A percentile compares a stretch with the other conserved stretches of the same genome.
phyloP scores from a whole-genome alignment of 371 early-diverging fungal species.

The Haplosporangium sp. region DNA sequence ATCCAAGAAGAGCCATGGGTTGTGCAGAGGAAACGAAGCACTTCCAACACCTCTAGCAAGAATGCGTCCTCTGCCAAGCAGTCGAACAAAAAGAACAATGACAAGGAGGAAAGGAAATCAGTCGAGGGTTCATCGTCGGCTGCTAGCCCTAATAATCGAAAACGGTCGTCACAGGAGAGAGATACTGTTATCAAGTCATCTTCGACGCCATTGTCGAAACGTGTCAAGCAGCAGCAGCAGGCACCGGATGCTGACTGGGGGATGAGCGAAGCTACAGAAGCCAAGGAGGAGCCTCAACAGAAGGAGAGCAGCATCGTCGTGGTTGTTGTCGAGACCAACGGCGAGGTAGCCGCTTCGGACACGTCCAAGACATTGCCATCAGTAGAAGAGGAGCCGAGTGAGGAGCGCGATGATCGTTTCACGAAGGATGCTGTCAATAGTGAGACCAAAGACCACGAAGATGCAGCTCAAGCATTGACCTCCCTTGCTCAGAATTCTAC shows the following conservation, averaged over 20 bases:
- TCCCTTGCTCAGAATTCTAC: slow-evolving; percentile 22
- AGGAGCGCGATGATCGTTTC: not conserved
- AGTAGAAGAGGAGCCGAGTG: not conserved
- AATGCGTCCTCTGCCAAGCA: not conserved
- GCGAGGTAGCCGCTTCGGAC: not conserved
- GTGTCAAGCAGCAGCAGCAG: slow-evolving; percentile 16
- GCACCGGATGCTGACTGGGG: not conserved
- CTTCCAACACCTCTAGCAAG: slow-evolving; percentile 12
- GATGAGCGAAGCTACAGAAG: not conserved
- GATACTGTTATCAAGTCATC: not conserved
- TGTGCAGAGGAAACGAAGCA: slow-evolving; percentile 34
- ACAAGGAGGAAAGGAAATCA: slow-evolving; percentile 16
- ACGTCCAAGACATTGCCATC: not conserved
- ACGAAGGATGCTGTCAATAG: not conserved
- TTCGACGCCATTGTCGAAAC: slow-evolving; percentile 11
- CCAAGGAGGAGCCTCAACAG: not conserved
- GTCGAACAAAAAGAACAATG: slow-evolving; percentile 15
- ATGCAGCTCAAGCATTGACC: slow-evolving; percentile 39
- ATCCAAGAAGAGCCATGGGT: slow-evolving; percentile 54
- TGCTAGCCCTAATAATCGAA: slow-evolving; percentile 16
- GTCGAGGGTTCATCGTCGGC: slow-evolving; percentile 4
- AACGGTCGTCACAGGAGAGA: slow-evolving; percentile 15
- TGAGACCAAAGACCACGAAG: slow-evolving; percentile 6
- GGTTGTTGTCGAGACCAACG: slow-evolving; percentile 20
- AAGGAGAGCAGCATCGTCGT: slow-evolving; percentile 18